A percentile compares a stretch with the other conserved stretches of the same genome.
Evolutionary conservation across 768 basidiomycete species (phyloP).

Genomic region (Suillus weaverae): DNA sequence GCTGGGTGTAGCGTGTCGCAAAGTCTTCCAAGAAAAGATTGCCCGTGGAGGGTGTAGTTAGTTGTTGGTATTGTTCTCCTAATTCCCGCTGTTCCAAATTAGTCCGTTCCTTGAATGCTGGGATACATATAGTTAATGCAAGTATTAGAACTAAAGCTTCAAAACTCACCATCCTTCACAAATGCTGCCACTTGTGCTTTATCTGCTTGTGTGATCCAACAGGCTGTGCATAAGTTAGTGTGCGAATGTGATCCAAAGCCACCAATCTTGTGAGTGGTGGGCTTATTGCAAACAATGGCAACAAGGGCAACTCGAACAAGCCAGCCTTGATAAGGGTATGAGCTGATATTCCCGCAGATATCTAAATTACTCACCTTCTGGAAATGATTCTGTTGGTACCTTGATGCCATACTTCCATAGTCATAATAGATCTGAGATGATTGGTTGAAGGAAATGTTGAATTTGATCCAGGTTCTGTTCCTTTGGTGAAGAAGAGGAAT

Average conservation of each 20-base stretch:
- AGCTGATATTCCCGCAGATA: conserved; percentile 24
- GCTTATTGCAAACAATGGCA: conserved; percentile 38
- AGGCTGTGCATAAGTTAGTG: conserved; percentile 34
- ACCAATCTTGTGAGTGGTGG: conserved; percentile 36
- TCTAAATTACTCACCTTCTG: too few relatives aligned
- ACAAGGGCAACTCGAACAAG: conserved; percentile 19
- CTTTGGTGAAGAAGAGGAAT: too few relatives aligned
- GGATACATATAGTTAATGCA: neutral
- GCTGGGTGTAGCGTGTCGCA: conserved; percentile 12
- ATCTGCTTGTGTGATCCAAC: conserved; percentile 31
- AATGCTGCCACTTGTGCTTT: conserved; percentile 25
- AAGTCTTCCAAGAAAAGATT: too few relatives aligned
- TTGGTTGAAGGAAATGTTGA: too few relatives aligned
- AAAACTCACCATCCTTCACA: conserved; percentile 15
- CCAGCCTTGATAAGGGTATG: conserved; percentile 25
- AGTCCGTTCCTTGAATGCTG: neutral
- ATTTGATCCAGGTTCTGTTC: too few relatives aligned
- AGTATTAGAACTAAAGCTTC: neutral
- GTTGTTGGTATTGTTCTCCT: neutral
- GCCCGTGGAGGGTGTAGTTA: too few relatives aligned
- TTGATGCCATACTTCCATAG: too few relatives aligned
- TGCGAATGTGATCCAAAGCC: conserved; percentile 33
- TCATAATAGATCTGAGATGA: too few relatives aligned
- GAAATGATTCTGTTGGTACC: too few relatives aligned
- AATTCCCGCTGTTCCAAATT: neutral